Conservation (phyloP, 2,329 filamentous ascomycete species). For the Calonectria crousiana region DNA sequence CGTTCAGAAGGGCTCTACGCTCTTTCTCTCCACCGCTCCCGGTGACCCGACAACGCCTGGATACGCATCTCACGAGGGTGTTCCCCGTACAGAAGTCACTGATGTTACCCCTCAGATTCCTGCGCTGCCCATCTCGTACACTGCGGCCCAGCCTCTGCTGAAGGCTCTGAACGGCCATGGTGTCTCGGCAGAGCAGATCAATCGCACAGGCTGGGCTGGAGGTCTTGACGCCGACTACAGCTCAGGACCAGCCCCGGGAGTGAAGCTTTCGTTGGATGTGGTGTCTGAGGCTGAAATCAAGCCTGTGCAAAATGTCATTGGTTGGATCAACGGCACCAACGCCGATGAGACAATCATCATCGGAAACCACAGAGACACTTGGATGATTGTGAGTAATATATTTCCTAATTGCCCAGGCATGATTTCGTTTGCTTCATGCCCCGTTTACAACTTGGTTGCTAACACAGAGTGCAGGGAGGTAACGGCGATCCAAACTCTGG, state of each 20-base stretch:
- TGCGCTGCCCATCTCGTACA: constrained; percentile 84
- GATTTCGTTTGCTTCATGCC: neutral
- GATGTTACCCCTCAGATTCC: constrained; percentile 79
- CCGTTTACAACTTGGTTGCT: neutral
- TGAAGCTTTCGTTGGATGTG: constrained; percentile 75
- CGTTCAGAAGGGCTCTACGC: constrained; percentile 82
- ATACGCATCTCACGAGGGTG: constrained; percentile 81
- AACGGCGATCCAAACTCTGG: constrained; percentile 88
- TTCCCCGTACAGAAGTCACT: constrained; percentile 72
- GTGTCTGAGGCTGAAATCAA: constrained; percentile 75
- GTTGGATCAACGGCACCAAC: constrained; percentile 82
- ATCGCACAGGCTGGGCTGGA: constrained; percentile 69
- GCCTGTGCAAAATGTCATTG: constrained; percentile 83
- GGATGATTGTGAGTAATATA: constrained; percentile 40
- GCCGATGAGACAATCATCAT: constrained; percentile 79
- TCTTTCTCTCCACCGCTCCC: constrained; percentile 73
- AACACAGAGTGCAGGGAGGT: constrained; percentile 64
- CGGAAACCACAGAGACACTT: constrained; percentile 80
- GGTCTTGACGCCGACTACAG: constrained; percentile 59
- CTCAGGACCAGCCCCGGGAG: constrained; percentile 61
- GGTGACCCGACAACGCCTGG: constrained; percentile 85
- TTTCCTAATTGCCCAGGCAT: neutral
- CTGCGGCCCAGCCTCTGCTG: constrained; percentile 81
- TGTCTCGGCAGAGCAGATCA: constrained; percentile 74
- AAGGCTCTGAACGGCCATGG: constrained; percentile 83